These are phyloP conservation scores for Verticillium zaregamsianum DNA, from an alignment of 2,329 filamentous ascomycete genomes.

Conservation along the genomic window DNA sequence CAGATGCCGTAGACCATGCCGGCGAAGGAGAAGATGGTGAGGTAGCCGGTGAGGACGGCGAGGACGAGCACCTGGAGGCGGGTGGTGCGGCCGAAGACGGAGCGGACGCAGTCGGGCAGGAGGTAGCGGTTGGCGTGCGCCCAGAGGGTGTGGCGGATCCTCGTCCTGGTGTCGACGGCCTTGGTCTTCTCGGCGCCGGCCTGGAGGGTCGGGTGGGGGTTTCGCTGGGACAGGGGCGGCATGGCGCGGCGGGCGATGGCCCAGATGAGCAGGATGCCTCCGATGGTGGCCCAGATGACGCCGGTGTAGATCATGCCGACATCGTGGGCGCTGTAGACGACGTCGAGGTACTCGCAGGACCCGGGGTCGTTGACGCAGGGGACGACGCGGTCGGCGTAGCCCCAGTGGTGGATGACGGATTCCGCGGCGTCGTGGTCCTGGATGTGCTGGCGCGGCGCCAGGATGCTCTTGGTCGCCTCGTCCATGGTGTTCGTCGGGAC, in stretches of 20 bases:
- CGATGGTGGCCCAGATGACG: slow-evolving; percentile 44
- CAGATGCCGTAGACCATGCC: slow-evolving; percentile 66
- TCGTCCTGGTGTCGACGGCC: slow-evolving; percentile 11
- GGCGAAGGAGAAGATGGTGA: slow-evolving; percentile 64
- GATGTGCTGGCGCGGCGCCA: slow-evolving; percentile 28
- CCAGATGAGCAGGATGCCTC: slow-evolving; percentile 39
- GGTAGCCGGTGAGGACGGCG: slow-evolving; percentile 52
- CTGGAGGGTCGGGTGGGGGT: slow-evolving; percentile 7
- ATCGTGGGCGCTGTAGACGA: slow-evolving; percentile 46
- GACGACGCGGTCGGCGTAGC: slow-evolving; percentile 38
- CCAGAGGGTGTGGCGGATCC: slow-evolving; percentile 29
- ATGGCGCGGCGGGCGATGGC: slow-evolving; percentile 23
- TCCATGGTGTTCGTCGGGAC: no score
- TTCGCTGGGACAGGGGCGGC: slow-evolving; percentile 10
- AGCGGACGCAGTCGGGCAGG: slow-evolving; percentile 53
- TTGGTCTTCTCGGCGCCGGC: slow-evolving; percentile 12
- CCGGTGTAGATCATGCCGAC: slow-evolving; percentile 45
- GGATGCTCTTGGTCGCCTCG: slow-evolving; percentile 2
- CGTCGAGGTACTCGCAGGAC: slow-evolving; percentile 47
- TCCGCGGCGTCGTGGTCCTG: slow-evolving; percentile 34
- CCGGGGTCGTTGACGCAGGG: slow-evolving; percentile 42
- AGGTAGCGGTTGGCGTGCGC: slow-evolving; percentile 37
- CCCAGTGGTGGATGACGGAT: slow-evolving; percentile 38
- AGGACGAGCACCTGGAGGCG: slow-evolving; percentile 64
- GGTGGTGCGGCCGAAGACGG: slow-evolving; percentile 63